Conservation (phyloP, 2,329 filamentous ascomycete genomes). For the Tolypocladium amazonense region DNA sequence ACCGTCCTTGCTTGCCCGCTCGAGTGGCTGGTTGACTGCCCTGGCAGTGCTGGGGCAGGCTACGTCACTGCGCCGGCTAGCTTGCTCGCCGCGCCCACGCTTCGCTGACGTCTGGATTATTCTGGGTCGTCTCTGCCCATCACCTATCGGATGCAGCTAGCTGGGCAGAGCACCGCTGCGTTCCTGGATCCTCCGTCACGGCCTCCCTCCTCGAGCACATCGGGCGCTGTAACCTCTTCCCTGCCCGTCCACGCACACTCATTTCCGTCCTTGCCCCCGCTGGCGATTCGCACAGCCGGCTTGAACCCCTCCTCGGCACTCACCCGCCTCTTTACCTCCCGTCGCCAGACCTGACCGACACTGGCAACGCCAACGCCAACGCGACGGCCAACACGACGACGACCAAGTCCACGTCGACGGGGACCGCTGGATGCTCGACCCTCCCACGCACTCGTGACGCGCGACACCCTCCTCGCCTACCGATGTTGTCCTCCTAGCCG, state of each 20-base stretch:
- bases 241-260: neutral
- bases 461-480: conserved; percentile 2
- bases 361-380: neutral
- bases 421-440: neutral
- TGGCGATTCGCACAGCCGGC: neutral
- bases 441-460: neutral
- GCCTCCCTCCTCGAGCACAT: neutral
- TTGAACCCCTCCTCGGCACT: neutral
- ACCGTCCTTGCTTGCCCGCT: neutral
- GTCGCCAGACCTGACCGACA: neutral
- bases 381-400: too few species aligned
- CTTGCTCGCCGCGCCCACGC: neutral
- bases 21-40: neutral
- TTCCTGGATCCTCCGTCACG: neutral
- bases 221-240: neutral
- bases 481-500: conserved; percentile 9
- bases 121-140: neutral
- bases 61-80: neutral
- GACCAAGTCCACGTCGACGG: neutral
- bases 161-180: neutral
- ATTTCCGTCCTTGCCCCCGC: neutral
- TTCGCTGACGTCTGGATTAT: neutral
- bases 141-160: neutral
- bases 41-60: neutral
- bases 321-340: neutral